phyloP scores from a whole-genome alignment of 1,284 basidiomycete species.

The Moesziomyces parantarcticus region DNA sequence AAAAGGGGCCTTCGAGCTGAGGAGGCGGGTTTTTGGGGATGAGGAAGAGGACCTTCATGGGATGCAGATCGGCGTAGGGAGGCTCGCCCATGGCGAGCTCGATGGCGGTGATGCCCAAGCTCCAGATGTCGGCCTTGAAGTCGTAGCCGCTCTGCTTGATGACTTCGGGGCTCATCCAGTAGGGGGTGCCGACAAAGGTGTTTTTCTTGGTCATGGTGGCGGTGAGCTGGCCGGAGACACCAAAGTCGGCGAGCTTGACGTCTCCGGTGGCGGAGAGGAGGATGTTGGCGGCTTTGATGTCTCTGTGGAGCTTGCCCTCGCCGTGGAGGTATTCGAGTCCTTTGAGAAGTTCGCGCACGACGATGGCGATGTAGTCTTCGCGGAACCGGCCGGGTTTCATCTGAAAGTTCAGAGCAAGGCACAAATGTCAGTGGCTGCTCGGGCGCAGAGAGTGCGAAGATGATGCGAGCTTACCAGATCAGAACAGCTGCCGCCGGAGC shows the following conservation, averaged over 20 bases:
- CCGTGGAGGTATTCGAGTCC: conserved; percentile 95
- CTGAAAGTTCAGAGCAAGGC: conserved; percentile 69
- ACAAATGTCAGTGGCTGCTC: conserved; percentile 6
- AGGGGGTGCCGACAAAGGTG: conserved; percentile 82
- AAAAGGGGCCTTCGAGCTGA: conserved; percentile 85
- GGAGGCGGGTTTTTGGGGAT: conserved; percentile 98
- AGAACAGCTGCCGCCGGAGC: conserved; percentile 72
- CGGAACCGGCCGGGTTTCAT: conserved; percentile 98
- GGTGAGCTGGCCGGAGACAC: conserved; percentile 97
- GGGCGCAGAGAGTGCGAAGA: neutral
- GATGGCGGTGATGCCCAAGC: conserved; percentile 84
- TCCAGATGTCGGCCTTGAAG: conserved; percentile 91
- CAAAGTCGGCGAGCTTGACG: conserved; percentile 98
- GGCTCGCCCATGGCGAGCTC: conserved; percentile 97
- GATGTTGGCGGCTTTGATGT: conserved; percentile 98
- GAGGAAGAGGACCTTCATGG: conserved; percentile 98
- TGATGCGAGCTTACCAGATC: conserved; percentile 69
- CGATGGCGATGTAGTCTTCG: conserved; percentile 98
- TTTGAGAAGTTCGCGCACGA: conserved; percentile 87
- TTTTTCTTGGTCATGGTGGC: conserved; percentile 96
- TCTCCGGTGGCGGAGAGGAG: conserved; percentile 92
- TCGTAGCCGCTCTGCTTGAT: conserved; percentile 99
- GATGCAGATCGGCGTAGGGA: conserved; percentile 95
- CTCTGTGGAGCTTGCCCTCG: conserved; percentile 95
- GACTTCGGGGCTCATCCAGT: conserved; percentile 92